Conservation (phyloP, 1,284 basidiomycete species). For the Moesziomyces sp. region DNA sequence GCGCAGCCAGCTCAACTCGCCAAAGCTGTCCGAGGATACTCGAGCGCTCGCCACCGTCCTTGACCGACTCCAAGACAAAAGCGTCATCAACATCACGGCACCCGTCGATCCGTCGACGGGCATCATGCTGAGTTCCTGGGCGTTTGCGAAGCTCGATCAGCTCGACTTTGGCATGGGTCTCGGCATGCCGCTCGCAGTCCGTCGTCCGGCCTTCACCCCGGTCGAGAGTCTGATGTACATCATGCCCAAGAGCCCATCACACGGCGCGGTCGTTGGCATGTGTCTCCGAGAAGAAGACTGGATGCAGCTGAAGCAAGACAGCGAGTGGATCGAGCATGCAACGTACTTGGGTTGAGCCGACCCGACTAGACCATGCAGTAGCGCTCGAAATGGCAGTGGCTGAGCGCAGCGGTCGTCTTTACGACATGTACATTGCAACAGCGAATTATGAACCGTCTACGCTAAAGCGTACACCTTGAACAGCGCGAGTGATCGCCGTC, state of each 20-base stretch:
- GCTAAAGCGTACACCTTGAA: no score
- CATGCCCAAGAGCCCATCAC: conserved; percentile 3
- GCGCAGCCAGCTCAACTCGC: conserved; percentile 3
- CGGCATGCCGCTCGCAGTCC: conserved; percentile 1
- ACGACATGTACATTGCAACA: no score
- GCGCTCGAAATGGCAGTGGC: no score
- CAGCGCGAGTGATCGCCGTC: no score
- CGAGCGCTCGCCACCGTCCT: conserved; percentile 4
- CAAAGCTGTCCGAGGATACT: neutral
- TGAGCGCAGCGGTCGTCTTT: no score
- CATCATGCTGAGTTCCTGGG: conserved; percentile 11
- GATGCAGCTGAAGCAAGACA: neutral
- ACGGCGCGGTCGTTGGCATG: conserved; percentile 5
- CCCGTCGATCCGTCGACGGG: conserved; percentile 4
- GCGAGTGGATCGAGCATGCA: conserved; percentile 2
- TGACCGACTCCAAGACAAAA: conserved; percentile 3
- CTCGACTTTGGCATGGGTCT: conserved; percentile 4
- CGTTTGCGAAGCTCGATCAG: conserved; percentile 3
- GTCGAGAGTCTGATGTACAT: conserved; percentile 14
- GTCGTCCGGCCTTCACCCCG: conserved; percentile 2
- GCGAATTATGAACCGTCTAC: no score
- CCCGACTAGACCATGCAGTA: no score
- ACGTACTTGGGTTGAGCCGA: conserved; percentile 6
- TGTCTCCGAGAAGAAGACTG: conserved; percentile 5
- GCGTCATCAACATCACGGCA: conserved; percentile 7